Base-by-base conservation (phyloP, 495 filamentous ascomycete species). In the Physcia stellaris region DNA sequence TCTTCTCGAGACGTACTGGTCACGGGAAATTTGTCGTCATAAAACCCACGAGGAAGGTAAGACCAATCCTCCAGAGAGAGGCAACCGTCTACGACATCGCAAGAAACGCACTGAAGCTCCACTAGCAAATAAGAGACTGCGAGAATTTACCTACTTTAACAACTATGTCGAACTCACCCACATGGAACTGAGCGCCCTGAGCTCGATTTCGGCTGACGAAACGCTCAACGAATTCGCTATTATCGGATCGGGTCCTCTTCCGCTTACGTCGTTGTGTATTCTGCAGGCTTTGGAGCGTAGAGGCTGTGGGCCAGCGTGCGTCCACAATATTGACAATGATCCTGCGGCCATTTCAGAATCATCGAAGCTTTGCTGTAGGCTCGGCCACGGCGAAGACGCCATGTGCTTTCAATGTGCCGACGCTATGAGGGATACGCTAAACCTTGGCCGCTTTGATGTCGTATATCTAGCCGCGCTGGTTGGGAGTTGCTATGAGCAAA, bases 391-490 rank as follows among this genome's bases (percentile, higher is more conserved):
- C 4, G 39, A 37, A 2, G 36, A 38, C 6, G 42, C 32, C 9
- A 51, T 64, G 52, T 31, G 44, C 4, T 59, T 62, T 22, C 43
- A 55, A 23, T 53, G 52, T 20, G 40, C 42, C 0, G 56, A 56
- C 30, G 61, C 55, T 9, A 46, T 32, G 21, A 43, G 47, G 19
- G 40, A 31, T 7, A 23, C 41, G 12, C 24, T 26, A 6, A 39
- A 52, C 26, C 46, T 64, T 41, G 33, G 35, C 1, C 24, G 29
- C 1, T 61, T 56, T 28, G 56, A 68, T 35, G 58, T 68, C 2
- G 61, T 70, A 0, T 66, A 52, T 41, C 40, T 70, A 4, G 66
- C 65, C 4, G 63, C 62, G 11, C 47, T 70, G 0, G 66, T 70
- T 3, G 64, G 64, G 2, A 47, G 28, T 7, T 46, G 39, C n/a